phyloP scores from a whole-genome alignment of 306 rosid genomes.

The Macrotyloma uniflorum region DNA sequence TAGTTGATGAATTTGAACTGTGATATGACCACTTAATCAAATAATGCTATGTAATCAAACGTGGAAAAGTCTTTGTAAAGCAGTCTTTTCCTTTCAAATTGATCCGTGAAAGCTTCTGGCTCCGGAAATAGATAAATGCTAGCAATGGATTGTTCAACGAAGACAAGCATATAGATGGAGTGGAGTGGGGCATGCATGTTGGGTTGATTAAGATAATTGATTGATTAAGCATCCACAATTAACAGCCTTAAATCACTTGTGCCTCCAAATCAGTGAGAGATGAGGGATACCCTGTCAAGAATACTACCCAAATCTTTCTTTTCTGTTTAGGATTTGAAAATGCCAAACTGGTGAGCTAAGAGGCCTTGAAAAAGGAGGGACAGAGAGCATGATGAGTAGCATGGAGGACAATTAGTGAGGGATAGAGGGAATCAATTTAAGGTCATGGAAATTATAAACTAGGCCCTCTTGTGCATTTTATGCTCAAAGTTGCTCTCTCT shows the following conservation, averaged over 20 bases:
- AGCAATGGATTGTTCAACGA: constrained; percentile 46
- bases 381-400: constrained; percentile 41
- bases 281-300: constrained; percentile 23
- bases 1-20: constrained; percentile 36
- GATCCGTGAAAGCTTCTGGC: constrained; percentile 40
- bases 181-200: constrained; percentile 49
- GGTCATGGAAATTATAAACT: constrained; percentile 44
- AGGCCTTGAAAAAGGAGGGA: constrained; percentile 35
- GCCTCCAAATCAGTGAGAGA: neutral
- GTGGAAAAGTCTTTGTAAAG: constrained; percentile 33
- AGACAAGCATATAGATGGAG: constrained; percentile 38
- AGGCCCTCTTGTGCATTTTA: constrained; percentile 33
- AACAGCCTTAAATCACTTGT: constrained; percentile 34
- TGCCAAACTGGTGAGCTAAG: constrained; percentile 34
- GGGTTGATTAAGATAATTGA: constrained; percentile 47
- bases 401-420: constrained; percentile 29
- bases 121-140: constrained; percentile 36
- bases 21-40: constrained; percentile 31
- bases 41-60: constrained; percentile 32
- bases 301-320: constrained; percentile 26
- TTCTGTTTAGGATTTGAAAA: constrained; percentile 38
- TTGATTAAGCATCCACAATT: constrained; percentile 45
- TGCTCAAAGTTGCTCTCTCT: constrained; percentile 28
- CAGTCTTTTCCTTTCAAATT: constrained; percentile 42
- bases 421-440: constrained; percentile 42